Percentiles rank a stretch among this genome's conserved stretches.
phyloP scores from a whole-genome alignment of 176 grass and related monocot species.

The Oropetium thomaeum region DNA sequence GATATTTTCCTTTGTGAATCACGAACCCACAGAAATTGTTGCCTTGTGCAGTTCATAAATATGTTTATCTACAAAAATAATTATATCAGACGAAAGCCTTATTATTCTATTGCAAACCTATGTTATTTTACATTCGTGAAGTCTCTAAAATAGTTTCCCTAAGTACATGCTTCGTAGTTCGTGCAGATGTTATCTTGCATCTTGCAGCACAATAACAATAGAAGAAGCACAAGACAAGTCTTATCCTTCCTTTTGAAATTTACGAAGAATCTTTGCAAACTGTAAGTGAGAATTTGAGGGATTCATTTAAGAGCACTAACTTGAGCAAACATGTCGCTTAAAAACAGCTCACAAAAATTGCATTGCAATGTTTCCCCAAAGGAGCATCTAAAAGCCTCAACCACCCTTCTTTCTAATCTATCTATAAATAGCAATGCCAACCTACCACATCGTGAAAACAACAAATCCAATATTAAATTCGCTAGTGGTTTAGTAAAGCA shows the following conservation, averaged over 20 bases:
- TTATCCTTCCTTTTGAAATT: not conserved
- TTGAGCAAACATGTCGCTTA: not conserved
- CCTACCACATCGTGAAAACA: not conserved
- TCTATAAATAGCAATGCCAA: conserved; percentile 18
- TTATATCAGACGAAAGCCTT: not conserved
- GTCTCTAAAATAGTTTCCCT: not conserved
- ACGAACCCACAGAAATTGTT: no score
- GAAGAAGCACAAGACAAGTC: not conserved
- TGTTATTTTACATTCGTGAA: not conserved
- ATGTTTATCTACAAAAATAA: no score
- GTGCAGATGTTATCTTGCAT: no score
- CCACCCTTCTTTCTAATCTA: no score
- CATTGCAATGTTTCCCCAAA: not conserved
- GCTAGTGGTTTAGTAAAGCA: not conserved
- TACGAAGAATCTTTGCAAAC: not conserved
- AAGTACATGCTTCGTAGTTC: not conserved
- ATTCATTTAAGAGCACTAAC: not conserved
- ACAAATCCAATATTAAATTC: not conserved
- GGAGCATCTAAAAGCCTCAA: not conserved
- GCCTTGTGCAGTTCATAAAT: no score
- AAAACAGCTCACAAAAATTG: conserved; percentile 16
- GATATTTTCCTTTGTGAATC: no score
- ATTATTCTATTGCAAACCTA: not conserved
- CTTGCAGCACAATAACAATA: not conserved
- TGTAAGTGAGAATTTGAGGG: not conserved